Conservation (phyloP, 2,329 filamentous ascomycete genomes). For the Aspergillus neoniger region DNA sequence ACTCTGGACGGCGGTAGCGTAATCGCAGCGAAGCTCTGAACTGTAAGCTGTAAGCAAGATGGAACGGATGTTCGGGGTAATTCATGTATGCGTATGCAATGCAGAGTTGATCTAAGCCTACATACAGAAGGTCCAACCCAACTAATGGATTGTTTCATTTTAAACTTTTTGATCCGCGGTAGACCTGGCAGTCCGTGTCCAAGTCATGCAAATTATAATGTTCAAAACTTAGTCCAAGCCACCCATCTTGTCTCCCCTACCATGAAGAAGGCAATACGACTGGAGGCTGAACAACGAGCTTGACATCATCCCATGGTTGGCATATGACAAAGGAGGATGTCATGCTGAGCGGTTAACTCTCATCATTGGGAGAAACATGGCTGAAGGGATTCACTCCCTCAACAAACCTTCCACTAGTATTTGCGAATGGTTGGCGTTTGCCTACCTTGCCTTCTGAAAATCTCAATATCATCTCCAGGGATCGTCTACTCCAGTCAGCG, state of each 20-base stretch:
- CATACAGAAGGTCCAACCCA: conserved; percentile 12
- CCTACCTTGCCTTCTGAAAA: background rate
- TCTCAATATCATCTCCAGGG: background rate
- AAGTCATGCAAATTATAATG: conserved; percentile 1
- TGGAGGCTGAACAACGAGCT: background rate
- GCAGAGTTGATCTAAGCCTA: background rate
- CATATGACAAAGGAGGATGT: background rate
- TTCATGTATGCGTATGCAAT: background rate
- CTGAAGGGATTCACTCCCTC: background rate
- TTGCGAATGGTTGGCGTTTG: background rate
- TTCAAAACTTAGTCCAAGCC: background rate
- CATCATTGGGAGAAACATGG: background rate
- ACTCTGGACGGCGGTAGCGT: conserved; percentile 61
- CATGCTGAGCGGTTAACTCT: background rate
- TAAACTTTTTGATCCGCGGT: background rate
- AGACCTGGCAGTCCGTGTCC: background rate
- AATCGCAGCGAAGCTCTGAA: conserved; percentile 36
- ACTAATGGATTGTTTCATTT: background rate
- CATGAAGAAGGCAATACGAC: background rate
- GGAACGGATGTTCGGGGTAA: background rate
- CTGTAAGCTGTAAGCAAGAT: conserved; percentile 29
- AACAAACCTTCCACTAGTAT: background rate
- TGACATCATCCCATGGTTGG: background rate
- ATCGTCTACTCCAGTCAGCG: background rate
- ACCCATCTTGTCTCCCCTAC: background rate